Evolutionary conservation across 768 basidiomycete species (phyloP).

Genomic region (Clitopilus hobsonii): DNA sequence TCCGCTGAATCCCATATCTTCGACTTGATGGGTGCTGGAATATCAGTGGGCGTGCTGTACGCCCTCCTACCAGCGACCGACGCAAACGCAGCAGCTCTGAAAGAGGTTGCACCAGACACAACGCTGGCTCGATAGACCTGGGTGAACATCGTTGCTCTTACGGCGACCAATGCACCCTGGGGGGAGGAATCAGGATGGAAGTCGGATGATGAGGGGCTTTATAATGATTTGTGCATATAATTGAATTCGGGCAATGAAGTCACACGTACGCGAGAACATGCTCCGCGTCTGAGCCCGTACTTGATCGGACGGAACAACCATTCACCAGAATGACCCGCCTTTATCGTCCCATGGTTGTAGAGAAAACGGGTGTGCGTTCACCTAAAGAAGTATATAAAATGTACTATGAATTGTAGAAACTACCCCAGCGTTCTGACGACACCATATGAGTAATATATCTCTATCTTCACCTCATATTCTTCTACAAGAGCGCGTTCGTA

Average conservation of each 20-base stretch:
- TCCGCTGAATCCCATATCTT: slow-evolving; percentile 84
- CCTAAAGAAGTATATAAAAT: background rate
- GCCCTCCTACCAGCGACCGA: slow-evolving; percentile 13
- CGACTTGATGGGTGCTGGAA: slow-evolving; percentile 28
- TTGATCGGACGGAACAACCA: background rate
- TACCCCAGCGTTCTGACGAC: no score
- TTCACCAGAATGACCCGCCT: background rate
- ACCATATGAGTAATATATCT: background rate
- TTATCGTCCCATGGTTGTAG: background rate
- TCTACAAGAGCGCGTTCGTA: no score
- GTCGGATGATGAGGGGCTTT: slow-evolving; percentile 24
- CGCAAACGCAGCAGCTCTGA: slow-evolving; percentile 16
- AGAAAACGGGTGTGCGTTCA: no score
- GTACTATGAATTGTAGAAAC: no score
- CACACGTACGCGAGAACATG: background rate
- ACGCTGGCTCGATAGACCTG: slow-evolving; percentile 18
- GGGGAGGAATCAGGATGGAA: background rate
- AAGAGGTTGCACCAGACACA: slow-evolving; percentile 7
- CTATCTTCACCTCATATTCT: background rate
- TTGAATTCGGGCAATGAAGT: background rate
- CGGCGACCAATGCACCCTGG: background rate
- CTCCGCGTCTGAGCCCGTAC: background rate
- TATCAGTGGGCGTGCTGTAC: slow-evolving; percentile 30
- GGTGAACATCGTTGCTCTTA: slow-evolving; percentile 9
- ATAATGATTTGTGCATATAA: slow-evolving; percentile 9